These are phyloP conservation scores for Aspergillus ochraceoroseus DNA, from an alignment of 2,329 filamentous ascomycete genomes.

Conservation along the genomic window DNA sequence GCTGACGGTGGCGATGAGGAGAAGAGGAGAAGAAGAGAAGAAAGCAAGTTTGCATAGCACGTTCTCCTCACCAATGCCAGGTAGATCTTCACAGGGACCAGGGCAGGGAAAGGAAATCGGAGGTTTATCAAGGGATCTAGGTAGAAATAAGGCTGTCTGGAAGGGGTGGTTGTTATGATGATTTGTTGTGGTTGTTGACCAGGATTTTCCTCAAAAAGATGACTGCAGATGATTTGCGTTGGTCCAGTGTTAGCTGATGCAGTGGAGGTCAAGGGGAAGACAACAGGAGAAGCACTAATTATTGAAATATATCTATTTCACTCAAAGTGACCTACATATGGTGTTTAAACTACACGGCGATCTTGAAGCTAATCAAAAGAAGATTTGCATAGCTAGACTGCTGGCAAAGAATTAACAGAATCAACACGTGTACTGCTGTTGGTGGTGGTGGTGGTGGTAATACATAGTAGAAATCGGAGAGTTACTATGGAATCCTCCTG, in stretches of 20 bases:
- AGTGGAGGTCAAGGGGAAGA: conserved; percentile 3
- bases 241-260: conserved; percentile 16
- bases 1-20: conserved; percentile 12
- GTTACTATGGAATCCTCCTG: too few species aligned
- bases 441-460: too few species aligned
- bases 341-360: neutral
- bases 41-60: conserved; percentile 6
- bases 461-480: too few species aligned
- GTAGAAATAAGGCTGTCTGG: neutral
- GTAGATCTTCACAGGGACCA: conserved; percentile 5
- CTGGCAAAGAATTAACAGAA: conserved; percentile 5
- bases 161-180: conserved; percentile 5
- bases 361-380: conserved; percentile 1
- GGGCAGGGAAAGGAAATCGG: conserved; percentile 1
- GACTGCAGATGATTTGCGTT: conserved; percentile 20
- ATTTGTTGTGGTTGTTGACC: conserved; percentile 9
- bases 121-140: neutral
- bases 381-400: conserved; percentile 7
- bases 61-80: conserved; percentile 3
- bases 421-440: conserved; percentile 17
- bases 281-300: conserved; percentile 1
- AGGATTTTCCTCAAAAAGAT: conserved; percentile 6
- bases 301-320: conserved; percentile 7
- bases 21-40: conserved; percentile 7
- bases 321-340: too few species aligned